Evolutionary conservation across 192 early-diverging fungal species (phyloP).

Genomic region (Radiomyces spectabilis): DNA sequence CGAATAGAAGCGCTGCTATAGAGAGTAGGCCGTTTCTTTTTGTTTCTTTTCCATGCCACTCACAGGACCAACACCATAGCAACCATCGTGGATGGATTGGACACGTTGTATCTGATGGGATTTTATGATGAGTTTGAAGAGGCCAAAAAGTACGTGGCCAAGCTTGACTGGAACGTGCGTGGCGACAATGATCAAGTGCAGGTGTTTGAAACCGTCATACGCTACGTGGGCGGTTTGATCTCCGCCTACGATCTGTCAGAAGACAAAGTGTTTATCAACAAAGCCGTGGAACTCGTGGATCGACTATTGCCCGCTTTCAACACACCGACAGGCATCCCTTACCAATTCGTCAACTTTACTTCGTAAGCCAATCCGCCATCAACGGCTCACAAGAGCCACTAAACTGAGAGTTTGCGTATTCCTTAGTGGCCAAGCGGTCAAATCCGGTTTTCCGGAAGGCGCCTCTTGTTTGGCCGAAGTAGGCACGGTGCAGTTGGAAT

Average conservation of each 20-base stretch:
- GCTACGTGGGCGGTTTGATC: conserved; percentile 74
- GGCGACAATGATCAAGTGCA: conserved; percentile 37
- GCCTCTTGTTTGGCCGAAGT: conserved; percentile 53
- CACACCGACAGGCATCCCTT: conserved; percentile 67
- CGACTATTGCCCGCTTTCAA: conserved; percentile 67
- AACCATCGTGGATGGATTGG: conserved; percentile 81
- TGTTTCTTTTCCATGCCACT: background rate
- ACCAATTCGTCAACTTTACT: conserved; percentile 50
- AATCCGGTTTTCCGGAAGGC: conserved; percentile 11
- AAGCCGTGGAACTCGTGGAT: conserved; percentile 63
- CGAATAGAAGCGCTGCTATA: too few species aligned
- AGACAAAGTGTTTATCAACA: conserved; percentile 58
- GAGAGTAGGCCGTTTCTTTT: background rate
- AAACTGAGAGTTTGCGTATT: background rate
- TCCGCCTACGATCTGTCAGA: conserved; percentile 77
- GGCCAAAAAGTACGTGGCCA: conserved; percentile 57
- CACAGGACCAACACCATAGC: too few species aligned
- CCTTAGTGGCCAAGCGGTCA: conserved; percentile 14
- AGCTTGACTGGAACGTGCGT: conserved; percentile 45
- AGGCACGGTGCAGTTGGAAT: conserved; percentile 79
- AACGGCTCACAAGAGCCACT: background rate
- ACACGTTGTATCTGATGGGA: conserved; percentile 83
- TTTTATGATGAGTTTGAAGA: conserved; percentile 70
- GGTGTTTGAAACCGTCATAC: conserved; percentile 83
- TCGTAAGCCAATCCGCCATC: background rate